Percentiles rank a stretch among this genome's conserved stretches.
Conservation (phyloP, 106 monocot species). For the Alisma plantagoaquatica region DNA sequence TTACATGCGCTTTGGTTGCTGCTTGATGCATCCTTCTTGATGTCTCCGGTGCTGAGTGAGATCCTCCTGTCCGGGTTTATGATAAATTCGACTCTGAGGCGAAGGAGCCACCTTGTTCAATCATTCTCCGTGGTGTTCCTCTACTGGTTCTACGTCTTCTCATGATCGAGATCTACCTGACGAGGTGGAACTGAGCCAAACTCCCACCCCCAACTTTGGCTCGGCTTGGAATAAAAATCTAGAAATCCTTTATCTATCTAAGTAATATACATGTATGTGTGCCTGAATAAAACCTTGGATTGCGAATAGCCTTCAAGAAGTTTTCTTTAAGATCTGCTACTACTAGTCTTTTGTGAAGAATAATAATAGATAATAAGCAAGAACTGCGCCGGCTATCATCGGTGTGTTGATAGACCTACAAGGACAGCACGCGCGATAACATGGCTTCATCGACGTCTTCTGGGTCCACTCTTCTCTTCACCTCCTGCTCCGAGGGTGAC, state of each 20-base stretch:
- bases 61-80: slow-evolving; percentile 62
- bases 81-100: slow-evolving; percentile 51
- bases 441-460: slow-evolving; percentile 10
- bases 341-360: no score
- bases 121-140: slow-evolving; percentile 84
- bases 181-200: no score
- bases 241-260: background rate
- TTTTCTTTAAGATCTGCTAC: no score
- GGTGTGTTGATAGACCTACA: no score
- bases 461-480: background rate
- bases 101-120: slow-evolving; percentile 55
- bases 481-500: slow-evolving; percentile 2
- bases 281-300: background rate
- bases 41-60: slow-evolving; percentile 64
- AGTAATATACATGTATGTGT: slow-evolving; percentile 2
- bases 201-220: background rate
- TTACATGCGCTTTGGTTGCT: no score
- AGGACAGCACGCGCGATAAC: no score
- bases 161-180: no score
- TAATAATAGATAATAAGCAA: background rate
- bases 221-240: background rate
- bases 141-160: slow-evolving; percentile 91
- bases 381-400: background rate
- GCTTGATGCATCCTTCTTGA: slow-evolving; percentile 27
- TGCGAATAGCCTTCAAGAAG: background rate